Base-by-base conservation (phyloP, 257 asterid species). In the Handroanthus guayacan region DNA sequence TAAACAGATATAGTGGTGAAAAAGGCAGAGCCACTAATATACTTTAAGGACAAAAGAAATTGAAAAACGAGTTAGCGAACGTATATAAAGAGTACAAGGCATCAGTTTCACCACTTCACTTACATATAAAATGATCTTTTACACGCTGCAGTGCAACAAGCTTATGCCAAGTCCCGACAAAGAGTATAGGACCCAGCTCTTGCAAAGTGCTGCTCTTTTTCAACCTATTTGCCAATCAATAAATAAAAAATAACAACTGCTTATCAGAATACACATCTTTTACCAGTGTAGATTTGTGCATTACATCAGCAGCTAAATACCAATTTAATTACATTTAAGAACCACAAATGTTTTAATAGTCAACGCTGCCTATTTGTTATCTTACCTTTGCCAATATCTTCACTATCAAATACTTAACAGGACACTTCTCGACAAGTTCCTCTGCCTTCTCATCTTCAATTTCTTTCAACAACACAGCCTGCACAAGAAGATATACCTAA, bases 341-440 rank as follows among this genome's bases (percentile, higher is more conserved):
- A 44, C 12, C 50, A 44, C 50, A 44, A 44, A 44, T 2, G 9
- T 9, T 44, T 44, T 44, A 44, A 44, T 9, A 44, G 50, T 6
- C 50, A 44, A 9, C 50, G 0, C 3, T 5, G 50, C 9, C 8
- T n/a, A 45, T 68, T 17, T 9, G 58, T 66, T 67, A 65, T 50
- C 83, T 77, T 71, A 92, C 97, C 94, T 81, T 80, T 80, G 68
- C 91, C 92, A 52, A 90, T 80, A 83, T 94, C 98, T 84, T 92
- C 98, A 39, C 92, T 92, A 71, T 92, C 98, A 82, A 92, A 95
- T 62, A 92, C 98, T 89, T 87, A 74, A 82, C 88, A 0, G 97
- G 99, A 76, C 99, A 95, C 82, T 86, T 92, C 89, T 81, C 82
- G 67, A 84, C 90, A 73, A 95, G 96, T 79, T 89, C 87, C 79